A percentile compares a stretch with the other conserved stretches of the same genome.
Conservation (phyloP, 371 early-diverging fungal genomes). For the Gilbertella persicaria region DNA sequence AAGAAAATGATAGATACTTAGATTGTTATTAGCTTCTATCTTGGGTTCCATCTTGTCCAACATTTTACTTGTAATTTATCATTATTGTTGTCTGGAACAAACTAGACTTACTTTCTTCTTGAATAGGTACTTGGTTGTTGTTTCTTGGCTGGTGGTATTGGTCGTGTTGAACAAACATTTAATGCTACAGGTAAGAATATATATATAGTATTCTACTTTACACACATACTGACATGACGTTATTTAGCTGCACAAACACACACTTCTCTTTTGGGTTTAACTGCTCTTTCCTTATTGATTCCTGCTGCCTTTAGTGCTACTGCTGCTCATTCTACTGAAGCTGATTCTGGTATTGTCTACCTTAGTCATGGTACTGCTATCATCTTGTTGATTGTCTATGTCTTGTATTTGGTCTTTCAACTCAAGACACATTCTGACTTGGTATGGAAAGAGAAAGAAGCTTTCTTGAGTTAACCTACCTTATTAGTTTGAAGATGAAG, state of each 20-base stretch:
- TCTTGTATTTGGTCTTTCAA: constrained; percentile 76
- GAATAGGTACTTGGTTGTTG: constrained; percentile 70
- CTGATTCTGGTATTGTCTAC: constrained; percentile 48
- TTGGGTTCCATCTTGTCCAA: constrained; percentile 87
- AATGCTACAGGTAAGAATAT: constrained; percentile 58
- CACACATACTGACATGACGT: background rate
- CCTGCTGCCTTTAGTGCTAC: constrained; percentile 75
- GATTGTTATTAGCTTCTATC: constrained; percentile 61
- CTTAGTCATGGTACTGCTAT: constrained; percentile 76
- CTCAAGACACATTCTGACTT: constrained; percentile 72
- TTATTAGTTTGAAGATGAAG: constrained; percentile 48
- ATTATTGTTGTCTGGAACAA: background rate
- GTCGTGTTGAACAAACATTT: constrained; percentile 70
- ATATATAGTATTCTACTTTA: no score
- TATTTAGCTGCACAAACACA: constrained; percentile 83
- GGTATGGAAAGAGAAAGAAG: constrained; percentile 27
- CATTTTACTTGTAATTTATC: constrained; percentile 60
- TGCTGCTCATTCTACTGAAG: constrained; percentile 32
- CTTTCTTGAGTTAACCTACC: background rate
- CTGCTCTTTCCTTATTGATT: constrained; percentile 73
- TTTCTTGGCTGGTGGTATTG: constrained; percentile 77
- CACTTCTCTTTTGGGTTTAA: constrained; percentile 73
- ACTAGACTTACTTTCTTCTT: background rate
- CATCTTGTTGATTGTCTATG: constrained; percentile 73
- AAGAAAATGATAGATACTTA: background rate